Percentiles rank a stretch among this genome's conserved stretches.
These are phyloP conservation scores for Dalbergia cochinchinensis DNA, from an alignment of 306 rosid species.

Conservation along the genomic window DNA sequence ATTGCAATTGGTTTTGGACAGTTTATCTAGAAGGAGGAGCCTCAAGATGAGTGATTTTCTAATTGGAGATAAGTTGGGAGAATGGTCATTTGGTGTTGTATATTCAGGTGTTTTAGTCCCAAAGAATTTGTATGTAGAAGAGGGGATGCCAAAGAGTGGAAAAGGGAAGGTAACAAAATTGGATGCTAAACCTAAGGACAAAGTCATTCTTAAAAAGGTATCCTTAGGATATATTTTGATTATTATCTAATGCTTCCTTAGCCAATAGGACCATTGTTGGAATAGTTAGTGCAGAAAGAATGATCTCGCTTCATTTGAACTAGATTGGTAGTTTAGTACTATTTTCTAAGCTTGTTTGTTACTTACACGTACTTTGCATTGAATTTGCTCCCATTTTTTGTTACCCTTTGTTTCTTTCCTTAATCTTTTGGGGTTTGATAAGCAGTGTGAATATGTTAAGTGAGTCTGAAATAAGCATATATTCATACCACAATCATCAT, in stretches of 20 bases:
- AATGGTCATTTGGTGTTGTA: constrained; percentile 84
- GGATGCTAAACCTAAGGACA: constrained; percentile 65
- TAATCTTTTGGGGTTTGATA: no score
- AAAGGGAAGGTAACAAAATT: constrained; percentile 46
- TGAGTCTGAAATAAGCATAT: no score
- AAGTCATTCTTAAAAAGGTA: constrained; percentile 88
- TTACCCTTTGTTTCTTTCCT: no score
- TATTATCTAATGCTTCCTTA: constrained; percentile 19
- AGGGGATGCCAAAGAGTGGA: constrained; percentile 56
- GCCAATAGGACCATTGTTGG: constrained; percentile 21
- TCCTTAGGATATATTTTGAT: background rate
- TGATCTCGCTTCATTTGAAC: background rate
- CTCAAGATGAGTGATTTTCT: constrained; percentile 69
- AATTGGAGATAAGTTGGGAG: constrained; percentile 73
- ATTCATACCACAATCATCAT: background rate
- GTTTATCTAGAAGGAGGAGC: constrained; percentile 67
- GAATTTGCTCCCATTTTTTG: no score
- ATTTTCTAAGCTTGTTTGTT: constrained; percentile 2
- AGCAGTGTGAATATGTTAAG: no score
- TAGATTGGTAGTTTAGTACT: background rate
- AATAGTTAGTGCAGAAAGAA: background rate
- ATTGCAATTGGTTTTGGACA: constrained; percentile 66
- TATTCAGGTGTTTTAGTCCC: constrained; percentile 75
- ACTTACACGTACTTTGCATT: no score
- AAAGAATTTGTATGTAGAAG: constrained; percentile 55